Base-by-base conservation (phyloP, 116 monocot genomes). In the Papilionanthe hybrid region DNA sequence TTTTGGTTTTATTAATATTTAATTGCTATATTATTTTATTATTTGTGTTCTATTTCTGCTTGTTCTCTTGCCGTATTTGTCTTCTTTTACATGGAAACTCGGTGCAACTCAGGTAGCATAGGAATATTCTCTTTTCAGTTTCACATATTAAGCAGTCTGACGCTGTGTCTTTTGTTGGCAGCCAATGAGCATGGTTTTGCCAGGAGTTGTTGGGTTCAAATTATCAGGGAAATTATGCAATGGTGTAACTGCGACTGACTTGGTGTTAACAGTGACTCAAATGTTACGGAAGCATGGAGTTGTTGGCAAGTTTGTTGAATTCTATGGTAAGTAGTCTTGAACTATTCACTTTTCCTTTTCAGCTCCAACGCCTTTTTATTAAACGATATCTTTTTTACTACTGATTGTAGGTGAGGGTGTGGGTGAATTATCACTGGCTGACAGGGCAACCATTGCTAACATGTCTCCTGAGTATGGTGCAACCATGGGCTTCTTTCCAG, bases 401-500 rank as follows among this genome's bases (percentile, higher is more conserved):
- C 78, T 77, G 9, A 28, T 0, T 66, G 19, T 75, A 93, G 96
- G 96, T 71, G 89, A 88, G 50, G 96, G 94, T 41, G 89, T 96
- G 86, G 79, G 82, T 72, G 81, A 89, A 66, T 74, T 96, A 47
- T 93, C 94, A 45, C 50, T 96, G 69, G 93, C 94, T 82, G 93
- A 93, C 49, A 79, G 94, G 75, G 96, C 96, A 75, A 96, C 96
- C 3, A 94, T 93, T 72, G 90, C 96, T 44, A 93, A 96, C 80
- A 93, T 96, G 96, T 90, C 96, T 72, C 96, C 96, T 77, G 94
- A 96, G 77, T 96, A 96, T 88, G 96, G 96, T 79, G 96, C 96
- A 73, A 96, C 93, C 42, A 93, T 96, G 93, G 96, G 96, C 53
- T 96, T 96, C 89, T 96, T 96, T 79, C 96, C 96, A 83, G 96